Evolutionary conservation across 1,284 basidiomycete species (phyloP), one percentile per base, ranked within the genome.

Genomic region (Ganoderma leucocontextum): DNA sequence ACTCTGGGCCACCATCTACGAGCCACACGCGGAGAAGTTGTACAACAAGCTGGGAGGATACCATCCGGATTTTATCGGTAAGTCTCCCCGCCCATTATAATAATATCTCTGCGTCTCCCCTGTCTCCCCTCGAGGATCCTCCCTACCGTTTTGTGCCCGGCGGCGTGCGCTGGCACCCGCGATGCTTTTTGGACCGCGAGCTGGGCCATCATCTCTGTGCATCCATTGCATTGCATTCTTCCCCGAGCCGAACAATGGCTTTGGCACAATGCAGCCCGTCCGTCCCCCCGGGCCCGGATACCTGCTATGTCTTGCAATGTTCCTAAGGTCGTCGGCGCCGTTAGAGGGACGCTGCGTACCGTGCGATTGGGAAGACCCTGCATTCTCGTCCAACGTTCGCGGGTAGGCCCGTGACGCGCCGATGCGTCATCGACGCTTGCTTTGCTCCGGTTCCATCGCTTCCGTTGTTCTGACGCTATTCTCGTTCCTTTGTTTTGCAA

Each of bases 1-100:
- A 57, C 84, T 97, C 70, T 99, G 97, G 95, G 88, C 93, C 79
- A 90, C 91, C 70, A 97, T 99, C 80, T 99, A 99, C 82, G 84
- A 89, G 75, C 96, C 96, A 73, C 92, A 96, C 83, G 90, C 89
- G 76, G 87, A 89, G 80, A 98, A 98, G 83, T 90, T 99, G 75
- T 87, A 96, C 81, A 82, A 89, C 80, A 98, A 98, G 83, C 89
- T 99, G 71, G 89, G 87, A 77, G 86, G 88, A 61, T 95, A 95
- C 84, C 92, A 94, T 79, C 92, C 92, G 73, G 92, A 94, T 84
- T 92, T 94, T 84, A 93, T 93, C 78, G 84, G 92, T 94, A 80
- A 83, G 91, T 89, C 75, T 69, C 69, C 71, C 12, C n/a, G n/a
- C n/a, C 47, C 47, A 17, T 49, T 12, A 22, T n/a, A 49, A 22